Evolutionary conservation across 352 stramenopile species (phyloP), one percentile per base, ranked within the genome.

Genomic region (Thraustochytrium striatum): DNA sequence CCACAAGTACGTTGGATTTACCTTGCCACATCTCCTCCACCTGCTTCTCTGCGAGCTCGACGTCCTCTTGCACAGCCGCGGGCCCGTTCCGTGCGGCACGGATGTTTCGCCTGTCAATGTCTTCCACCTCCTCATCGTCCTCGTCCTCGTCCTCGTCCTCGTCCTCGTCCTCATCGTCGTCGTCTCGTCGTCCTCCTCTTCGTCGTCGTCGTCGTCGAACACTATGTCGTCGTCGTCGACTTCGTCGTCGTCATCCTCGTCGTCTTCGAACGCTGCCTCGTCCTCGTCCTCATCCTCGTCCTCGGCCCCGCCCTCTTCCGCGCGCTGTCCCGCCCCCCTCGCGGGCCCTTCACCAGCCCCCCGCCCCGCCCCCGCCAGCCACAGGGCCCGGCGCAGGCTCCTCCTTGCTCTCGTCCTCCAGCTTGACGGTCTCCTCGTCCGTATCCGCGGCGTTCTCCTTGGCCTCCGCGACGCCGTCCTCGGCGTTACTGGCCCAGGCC

Each of bases 1-100:
- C 88, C 50, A 96, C 91, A 3, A 96, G 83, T 59, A 95, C 92
- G 70, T 94, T 96, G 43, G 88, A 84, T 62, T 85, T 82, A 0
- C 89, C 91, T 5, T 87, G 88, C 90, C 90, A 94, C 89, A 93
- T 93, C 2, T 75, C 65, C 52, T 75, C 65, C 25, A 75, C 35
- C 52, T 75, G 44, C 30, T 75, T 58, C 30, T 75, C 65, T 21
- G 44, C 65, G n/a, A 75, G 44, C 1, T 75, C 65, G 5, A 43
- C 35, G 52, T 61, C 65, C 32, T 61, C 39, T 28, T 75, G 41
- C 9, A 21, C 43, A 52, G 59, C 50, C 33, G 13, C 0, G 1
- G 59, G 59, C 35, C 59, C 9, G 41, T 38, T 9, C 55, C 36
- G 5, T 1, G 13, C 21, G n/a, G 55, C 55, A 39, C 1, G 9